Percentiles rank a stretch among this genome's conserved stretches.
Conservation (phyloP, 1,284 basidiomycete species). For the Pyrrhoderma noxium region DNA sequence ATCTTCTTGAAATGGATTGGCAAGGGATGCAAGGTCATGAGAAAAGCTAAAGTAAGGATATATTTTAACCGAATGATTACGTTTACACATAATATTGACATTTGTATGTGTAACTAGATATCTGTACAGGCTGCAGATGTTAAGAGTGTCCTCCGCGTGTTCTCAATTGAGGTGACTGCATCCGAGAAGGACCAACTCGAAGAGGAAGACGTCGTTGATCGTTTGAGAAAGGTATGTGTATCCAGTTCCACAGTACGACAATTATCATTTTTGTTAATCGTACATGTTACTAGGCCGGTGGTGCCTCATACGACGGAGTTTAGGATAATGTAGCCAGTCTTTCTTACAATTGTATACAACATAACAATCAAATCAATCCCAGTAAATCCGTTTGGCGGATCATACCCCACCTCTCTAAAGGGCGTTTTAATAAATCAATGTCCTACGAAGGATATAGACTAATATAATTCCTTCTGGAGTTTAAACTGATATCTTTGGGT, state of each 20-base stretch:
- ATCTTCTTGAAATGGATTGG: conserved; percentile 89
- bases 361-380: not conserved
- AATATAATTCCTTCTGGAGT: too few species aligned
- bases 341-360: not conserved
- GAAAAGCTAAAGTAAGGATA: conserved; percentile 73
- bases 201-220: conserved; percentile 69
- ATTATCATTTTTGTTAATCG: conserved; percentile 2
- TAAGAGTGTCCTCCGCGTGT: conserved; percentile 70
- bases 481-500: too few species aligned
- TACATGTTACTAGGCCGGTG: conserved; percentile 20
- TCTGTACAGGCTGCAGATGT: conserved; percentile 85
- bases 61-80: conserved; percentile 20
- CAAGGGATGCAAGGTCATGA: conserved; percentile 78
- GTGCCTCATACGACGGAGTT: conserved; percentile 24
- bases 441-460: too few species aligned
- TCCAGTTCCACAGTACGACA: not conserved
- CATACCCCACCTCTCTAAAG: too few species aligned
- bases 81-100: conserved; percentile 10
- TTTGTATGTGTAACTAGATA: conserved; percentile 44
- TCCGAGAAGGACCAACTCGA: conserved; percentile 74
- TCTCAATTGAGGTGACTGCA: conserved; percentile 81
- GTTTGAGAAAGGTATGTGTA: conserved; percentile 64
- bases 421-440: too few species aligned
- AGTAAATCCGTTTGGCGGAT: too few species aligned
- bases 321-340: conserved; percentile 1